Conservation (phyloP, 495 filamentous ascomycete species). For the Penicillium angulare region DNA sequence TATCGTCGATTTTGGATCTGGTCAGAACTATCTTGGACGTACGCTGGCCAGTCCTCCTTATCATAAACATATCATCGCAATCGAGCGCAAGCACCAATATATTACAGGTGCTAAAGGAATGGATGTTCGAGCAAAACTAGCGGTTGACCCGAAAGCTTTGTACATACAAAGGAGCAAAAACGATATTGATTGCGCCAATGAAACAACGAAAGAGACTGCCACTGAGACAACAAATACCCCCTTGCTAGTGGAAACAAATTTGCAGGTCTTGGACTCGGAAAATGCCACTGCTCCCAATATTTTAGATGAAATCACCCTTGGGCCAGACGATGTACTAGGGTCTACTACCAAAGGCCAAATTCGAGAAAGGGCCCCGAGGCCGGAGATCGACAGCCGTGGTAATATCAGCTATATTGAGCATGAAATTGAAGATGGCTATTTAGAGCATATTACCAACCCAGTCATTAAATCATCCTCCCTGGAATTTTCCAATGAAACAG, state of each 20-base stretch:
- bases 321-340: conserved; percentile 30
- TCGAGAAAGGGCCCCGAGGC: conserved; percentile 6
- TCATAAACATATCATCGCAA: conserved; percentile 81
- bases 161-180: too few species aligned
- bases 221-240: not conserved
- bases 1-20: conserved; percentile 92
- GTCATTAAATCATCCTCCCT: conserved; percentile 42
- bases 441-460: conserved; percentile 70
- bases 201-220: conserved; percentile 2
- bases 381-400: conserved; percentile 22
- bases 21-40: conserved; percentile 92
- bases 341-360: not conserved
- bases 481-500: not conserved
- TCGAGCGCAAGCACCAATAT: conserved; percentile 83
- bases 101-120: conserved; percentile 82
- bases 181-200: conserved; percentile 27
- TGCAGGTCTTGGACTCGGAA: conserved; percentile 5
- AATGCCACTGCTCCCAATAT: conserved; percentile 33
- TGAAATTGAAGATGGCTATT: conserved; percentile 61
- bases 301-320: conserved; percentile 38
- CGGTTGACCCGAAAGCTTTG: conserved; percentile 66
- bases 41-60: conserved; percentile 82
- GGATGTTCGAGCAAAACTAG: conserved; percentile 59
- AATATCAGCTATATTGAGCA: conserved; percentile 53
- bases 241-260: not conserved